phyloP scores from a whole-genome alignment of 768 basidiomycete species.

The Fomitopsis pulvina region DNA sequence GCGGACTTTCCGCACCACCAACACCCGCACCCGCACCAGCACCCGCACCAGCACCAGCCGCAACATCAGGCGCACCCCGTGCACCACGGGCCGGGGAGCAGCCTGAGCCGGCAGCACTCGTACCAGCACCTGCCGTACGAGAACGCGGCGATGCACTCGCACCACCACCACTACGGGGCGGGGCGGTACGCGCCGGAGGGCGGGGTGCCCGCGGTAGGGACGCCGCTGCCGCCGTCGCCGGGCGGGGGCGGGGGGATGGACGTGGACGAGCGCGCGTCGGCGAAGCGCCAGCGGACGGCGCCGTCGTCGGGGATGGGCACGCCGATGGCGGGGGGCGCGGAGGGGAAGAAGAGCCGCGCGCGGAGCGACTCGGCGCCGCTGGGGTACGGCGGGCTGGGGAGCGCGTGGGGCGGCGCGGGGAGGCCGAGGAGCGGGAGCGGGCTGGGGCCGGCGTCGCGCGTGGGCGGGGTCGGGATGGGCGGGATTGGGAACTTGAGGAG shows the following conservation, averaged over 20 bases:
- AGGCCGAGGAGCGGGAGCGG: conserved; percentile 33
- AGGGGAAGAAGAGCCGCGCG: conserved; percentile 35
- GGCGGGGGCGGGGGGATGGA: conserved; percentile 26
- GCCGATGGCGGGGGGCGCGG: conserved; percentile 5
- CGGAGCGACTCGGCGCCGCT: conserved; percentile 65
- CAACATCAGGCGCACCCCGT: conserved; percentile 16
- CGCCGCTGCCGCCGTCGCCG: conserved; percentile 28
- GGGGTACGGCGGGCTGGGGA: conserved; percentile 36
- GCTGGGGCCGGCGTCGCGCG: conserved; percentile 17
- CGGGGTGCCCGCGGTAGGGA: conserved; percentile 20
- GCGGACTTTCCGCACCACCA: conserved; percentile 38
- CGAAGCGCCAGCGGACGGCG: conserved; percentile 48
- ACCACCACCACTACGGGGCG: conserved; percentile 9
- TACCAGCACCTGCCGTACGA: conserved; percentile 47
- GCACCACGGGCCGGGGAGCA: conserved; percentile 23
- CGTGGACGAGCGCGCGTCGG: conserved; percentile 19
- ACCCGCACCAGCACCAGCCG: conserved; percentile 50
- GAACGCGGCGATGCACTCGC: conserved; percentile 6
- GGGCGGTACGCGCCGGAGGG: conserved; percentile 24
- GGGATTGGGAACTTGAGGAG: conserved; percentile 5
- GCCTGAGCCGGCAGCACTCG: conserved; percentile 53
- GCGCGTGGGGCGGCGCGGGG: conserved; percentile 27
- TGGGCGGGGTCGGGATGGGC: neutral
- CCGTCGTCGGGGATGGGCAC: conserved; percentile 3
- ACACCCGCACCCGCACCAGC: conserved; percentile 46